Conservation (phyloP, 306 rosid species). For the Trifolium repens region DNA sequence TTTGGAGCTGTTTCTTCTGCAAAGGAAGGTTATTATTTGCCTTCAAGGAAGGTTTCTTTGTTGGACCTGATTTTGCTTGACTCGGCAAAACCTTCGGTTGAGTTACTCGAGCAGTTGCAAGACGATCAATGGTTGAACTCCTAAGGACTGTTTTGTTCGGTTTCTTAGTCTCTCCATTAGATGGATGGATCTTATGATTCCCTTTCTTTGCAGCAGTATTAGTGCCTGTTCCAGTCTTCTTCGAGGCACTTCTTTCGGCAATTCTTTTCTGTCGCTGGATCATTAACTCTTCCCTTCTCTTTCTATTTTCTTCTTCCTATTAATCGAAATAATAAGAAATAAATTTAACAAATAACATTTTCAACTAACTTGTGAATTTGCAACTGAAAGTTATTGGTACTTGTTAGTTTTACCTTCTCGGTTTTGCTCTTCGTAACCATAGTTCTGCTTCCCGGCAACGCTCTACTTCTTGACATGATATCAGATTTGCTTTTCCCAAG, state of each 20-base stretch:
- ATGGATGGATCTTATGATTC: constrained; percentile 57
- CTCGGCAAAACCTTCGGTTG: constrained; percentile 53
- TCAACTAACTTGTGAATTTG: constrained; percentile 18
- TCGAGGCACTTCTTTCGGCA: constrained; percentile 80
- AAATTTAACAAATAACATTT: constrained; percentile 24
- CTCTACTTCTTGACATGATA: constrained; percentile 57
- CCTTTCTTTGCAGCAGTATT: constrained; percentile 55
- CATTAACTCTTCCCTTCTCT: constrained; percentile 68
- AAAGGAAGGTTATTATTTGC: constrained; percentile 52
- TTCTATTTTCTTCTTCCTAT: constrained; percentile 90
- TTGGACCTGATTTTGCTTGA: constrained; percentile 51
- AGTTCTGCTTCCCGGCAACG: constrained; percentile 63
- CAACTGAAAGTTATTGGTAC: constrained; percentile 14
- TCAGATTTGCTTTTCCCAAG: constrained; percentile 65
- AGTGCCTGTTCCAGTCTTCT: constrained; percentile 51
- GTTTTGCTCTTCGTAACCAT: constrained; percentile 60
- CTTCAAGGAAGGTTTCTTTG: constrained; percentile 61
- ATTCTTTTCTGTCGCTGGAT: constrained; percentile 88
- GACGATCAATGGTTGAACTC: constrained; percentile 86
- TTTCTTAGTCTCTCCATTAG: constrained; percentile 61
- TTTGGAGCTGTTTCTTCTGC: constrained; percentile 62
- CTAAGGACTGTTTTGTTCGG: constrained; percentile 63
- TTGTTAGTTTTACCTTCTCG: constrained; percentile 64
- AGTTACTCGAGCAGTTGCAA: constrained; percentile 63
- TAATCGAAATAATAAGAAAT: constrained; percentile 6